Evolutionary conservation across 345 rosid genomes (phyloP), one percentile per base, ranked within the genome.

Genomic region (Brassica juncea): DNA sequence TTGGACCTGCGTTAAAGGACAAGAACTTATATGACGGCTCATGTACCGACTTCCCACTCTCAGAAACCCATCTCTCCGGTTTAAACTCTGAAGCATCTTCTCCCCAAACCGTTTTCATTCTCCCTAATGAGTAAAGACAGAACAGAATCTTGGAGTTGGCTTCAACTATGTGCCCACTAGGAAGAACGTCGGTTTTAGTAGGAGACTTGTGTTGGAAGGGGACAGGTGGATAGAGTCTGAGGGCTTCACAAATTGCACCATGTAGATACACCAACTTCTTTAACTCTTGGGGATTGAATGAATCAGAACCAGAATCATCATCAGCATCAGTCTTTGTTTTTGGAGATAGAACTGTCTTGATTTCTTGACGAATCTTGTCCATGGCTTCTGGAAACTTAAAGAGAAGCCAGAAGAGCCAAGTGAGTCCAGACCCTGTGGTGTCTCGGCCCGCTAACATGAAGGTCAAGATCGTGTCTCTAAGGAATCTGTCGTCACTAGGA

Each of bases 361-460:
- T 82, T 66, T 90, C 94, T 23, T 88, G 73, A 75, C 84, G 76
- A 15, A 90, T 83, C 66, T 75, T 87, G 7, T 14, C 54, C 54
- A 82, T 76, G 2, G 72, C 85, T 19, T 71, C 59, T 11, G 86
- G 85, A 14, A 68, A 77, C 44, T 60, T 75, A 2, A 77, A 71
- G 4, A 90, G 64, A 32, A 82, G 80, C 89, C 87, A 87, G 23
- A 90, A 88, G 71, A 90, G 76, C 90, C 90, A 88, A 15, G 84
- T 65, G 54, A 90, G 81, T 42, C 74, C 84, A 44, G 84, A 77
- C 4, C 78, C 76, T 47, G 81, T 81, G 0, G 84, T 81, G 81
- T 86, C 92, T 42, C 89, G 62, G n/a, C 94, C 91, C 5, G 91
- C 92, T 52, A 85, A 15, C 84, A 88, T 61, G 79, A 90, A 81